Base-by-base conservation (phyloP, 164 flowering plant genomes). In the Aristolochia fimbriata region DNA sequence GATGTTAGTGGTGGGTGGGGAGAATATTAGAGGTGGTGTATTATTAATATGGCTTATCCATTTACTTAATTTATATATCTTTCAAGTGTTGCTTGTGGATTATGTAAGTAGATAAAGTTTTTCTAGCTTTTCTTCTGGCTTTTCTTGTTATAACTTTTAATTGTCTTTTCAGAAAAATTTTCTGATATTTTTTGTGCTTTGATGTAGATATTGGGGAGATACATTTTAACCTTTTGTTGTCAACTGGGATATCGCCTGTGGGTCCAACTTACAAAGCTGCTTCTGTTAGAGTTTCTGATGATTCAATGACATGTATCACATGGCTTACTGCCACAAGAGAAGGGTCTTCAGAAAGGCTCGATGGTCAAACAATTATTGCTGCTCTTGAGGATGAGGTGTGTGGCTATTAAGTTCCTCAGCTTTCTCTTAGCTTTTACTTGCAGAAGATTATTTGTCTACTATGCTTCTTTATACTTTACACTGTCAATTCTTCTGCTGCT, bases 291-390 rank as follows among this genome's bases (percentile, higher is more conserved):
- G 69, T 31, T 17, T 11, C 33, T 1, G 61, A 51, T 13, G 59
- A 60, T 19, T 13, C 37, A 20, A 10, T 59, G 58, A 63, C 70
- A 12, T 22, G 30, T 65, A 47, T 64, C 25, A 83, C 97, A 12
- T 83, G 83, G 86, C 79, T 90, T 30, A 90, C 88, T 63, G 97
- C 88, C 14, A 81, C 66, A 70, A 76, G 77, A 71, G 85, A 81
- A 57, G 85, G 86, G 51, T 51, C 65, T 3, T 41, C 23, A 16
- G 81, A 71, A 66, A 59, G 65, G 68, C 81, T 85, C 64, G 88
- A 81, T 70, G 97, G 97, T 41, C 64, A 75, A 50, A 72, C 70
- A 24, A 71, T 87, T 54, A 65, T 89, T 33, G 46, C 64, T 58
- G 74, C 82, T 21, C 66, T 89, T 30, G 63, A 77, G 47, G 63